Evolutionary conservation across 805 yeast genomes (phyloP).

Genomic region (Saturnispora silvae): DNA sequence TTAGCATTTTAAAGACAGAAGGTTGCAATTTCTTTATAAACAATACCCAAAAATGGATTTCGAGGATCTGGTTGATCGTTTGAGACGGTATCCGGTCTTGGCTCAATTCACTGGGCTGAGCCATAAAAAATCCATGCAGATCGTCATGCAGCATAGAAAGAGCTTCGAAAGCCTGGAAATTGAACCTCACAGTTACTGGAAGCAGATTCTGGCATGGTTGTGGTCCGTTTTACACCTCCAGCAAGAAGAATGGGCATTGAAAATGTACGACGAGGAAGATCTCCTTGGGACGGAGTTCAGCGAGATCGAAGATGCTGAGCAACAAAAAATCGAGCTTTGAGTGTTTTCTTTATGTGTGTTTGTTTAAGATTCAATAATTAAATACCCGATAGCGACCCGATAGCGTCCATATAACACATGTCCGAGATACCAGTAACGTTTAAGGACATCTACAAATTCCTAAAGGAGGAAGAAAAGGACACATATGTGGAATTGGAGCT

Average conservation of each 20-base stretch:
- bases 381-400: too few relatives aligned
- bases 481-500: slow-evolving; percentile 14
- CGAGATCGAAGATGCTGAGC: slow-evolving; percentile 6
- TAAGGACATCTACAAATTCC: slow-evolving; percentile 18
- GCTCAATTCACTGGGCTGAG: too few relatives aligned
- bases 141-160: background rate
- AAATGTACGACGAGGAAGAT: slow-evolving; percentile 4
- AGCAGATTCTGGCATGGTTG: slow-evolving; percentile 9
- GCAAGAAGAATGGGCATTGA: background rate
- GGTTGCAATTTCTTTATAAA: too few relatives aligned
- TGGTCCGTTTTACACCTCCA: background rate
- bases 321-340: slow-evolving; percentile 5
- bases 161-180: background rate
- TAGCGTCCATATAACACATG: too few relatives aligned
- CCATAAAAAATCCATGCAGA: slow-evolving; percentile 1
- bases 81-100: too few relatives aligned
- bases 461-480: slow-evolving; percentile 18
- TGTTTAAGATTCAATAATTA: background rate
- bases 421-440: slow-evolving; percentile 13
- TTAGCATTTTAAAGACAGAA: too few relatives aligned
- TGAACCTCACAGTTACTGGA: slow-evolving; percentile 1
- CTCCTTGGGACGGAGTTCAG: slow-evolving; percentile 8
- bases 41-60: background rate
- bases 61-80: background rate
- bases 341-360: background rate